Evolutionary conservation across 2,329 filamentous ascomycete genomes (phyloP).

Genomic region (Aspergillus sojae): DNA sequence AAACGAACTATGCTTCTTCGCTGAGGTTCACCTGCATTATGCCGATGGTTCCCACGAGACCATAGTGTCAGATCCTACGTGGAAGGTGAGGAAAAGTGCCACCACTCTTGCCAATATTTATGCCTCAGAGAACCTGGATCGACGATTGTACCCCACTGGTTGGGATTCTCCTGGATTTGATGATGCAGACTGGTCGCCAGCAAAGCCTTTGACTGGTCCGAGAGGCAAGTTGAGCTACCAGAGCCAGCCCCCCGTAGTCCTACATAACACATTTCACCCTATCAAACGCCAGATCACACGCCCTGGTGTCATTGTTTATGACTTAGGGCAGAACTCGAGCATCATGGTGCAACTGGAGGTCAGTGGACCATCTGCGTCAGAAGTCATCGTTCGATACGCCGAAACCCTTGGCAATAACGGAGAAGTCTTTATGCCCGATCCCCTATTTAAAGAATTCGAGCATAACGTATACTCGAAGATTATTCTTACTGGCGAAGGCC

Average conservation of each 20-base stretch:
- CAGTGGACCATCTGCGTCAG: constrained; percentile 21
- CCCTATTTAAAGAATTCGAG: constrained; percentile 29
- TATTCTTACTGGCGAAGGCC: constrained; percentile 20
- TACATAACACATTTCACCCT: constrained; percentile 26
- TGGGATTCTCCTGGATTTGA: constrained; percentile 23
- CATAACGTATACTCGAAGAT: constrained; percentile 25
- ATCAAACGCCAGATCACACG: constrained; percentile 14
- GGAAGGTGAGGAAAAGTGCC: constrained; percentile 25
- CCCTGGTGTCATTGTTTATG: constrained; percentile 21
- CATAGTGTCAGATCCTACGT: constrained; percentile 25
- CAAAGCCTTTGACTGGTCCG: constrained; percentile 26
- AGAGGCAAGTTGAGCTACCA: constrained; percentile 26
- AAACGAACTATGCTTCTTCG: constrained; percentile 30
- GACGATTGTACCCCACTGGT: constrained; percentile 21
- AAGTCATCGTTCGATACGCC: constrained; percentile 22
- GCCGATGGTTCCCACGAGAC: constrained; percentile 19
- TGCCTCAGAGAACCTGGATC: constrained; percentile 26
- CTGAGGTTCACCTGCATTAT: constrained; percentile 27
- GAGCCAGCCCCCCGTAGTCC: constrained; percentile 24
- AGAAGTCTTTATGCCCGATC: constrained; percentile 27
- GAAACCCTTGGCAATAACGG: constrained; percentile 24
- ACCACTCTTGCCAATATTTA: constrained; percentile 29
- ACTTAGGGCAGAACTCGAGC: constrained; percentile 26
- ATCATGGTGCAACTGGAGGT: constrained; percentile 22
- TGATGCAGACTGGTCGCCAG: constrained; percentile 17